Conservation (phyloP, 495 filamentous ascomycete genomes). For the Oidiodendron maius region DNA sequence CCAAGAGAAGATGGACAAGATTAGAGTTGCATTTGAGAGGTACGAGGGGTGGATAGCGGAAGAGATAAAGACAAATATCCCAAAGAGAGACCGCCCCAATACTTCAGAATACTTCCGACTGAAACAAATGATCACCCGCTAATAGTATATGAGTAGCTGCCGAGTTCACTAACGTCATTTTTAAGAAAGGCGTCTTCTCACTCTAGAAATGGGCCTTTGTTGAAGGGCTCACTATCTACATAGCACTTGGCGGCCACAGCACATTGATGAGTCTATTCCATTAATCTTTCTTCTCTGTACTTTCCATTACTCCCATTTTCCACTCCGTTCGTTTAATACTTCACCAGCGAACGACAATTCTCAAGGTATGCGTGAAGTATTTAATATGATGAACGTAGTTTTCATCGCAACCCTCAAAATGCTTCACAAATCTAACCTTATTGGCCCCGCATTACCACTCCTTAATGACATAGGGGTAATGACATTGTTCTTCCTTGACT, state of each 20-base stretch:
- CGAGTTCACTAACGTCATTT: slow-evolving; percentile 29
- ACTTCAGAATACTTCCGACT: no score
- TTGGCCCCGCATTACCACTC: slow-evolving; percentile 25
- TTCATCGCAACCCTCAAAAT: slow-evolving; percentile 27
- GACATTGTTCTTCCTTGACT: slow-evolving; percentile 25
- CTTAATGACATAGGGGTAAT: slow-evolving; percentile 26
- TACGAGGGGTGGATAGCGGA: background rate
- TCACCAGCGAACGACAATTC: slow-evolving; percentile 20
- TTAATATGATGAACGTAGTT: slow-evolving; percentile 21
- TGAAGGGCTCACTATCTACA: slow-evolving; percentile 24
- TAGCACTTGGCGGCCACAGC: slow-evolving; percentile 7
- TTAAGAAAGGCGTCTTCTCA: slow-evolving; percentile 26
- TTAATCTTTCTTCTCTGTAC: background rate
- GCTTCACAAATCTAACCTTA: slow-evolving; percentile 20
- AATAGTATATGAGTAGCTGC: slow-evolving; percentile 3
- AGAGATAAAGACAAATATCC: slow-evolving; percentile 4
- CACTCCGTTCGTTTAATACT: background rate
- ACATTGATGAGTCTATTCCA: slow-evolving; percentile 11
- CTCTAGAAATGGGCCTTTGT: slow-evolving; percentile 28
- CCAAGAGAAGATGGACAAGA: slow-evolving; percentile 2
- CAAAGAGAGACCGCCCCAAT: background rate
- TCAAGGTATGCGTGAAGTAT: slow-evolving; percentile 10
- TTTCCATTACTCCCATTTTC: no score
- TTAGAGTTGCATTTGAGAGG: background rate
- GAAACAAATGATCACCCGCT: background rate